A percentile compares a stretch with the other conserved stretches of the same genome.
Evolutionary conservation across 2,329 filamentous ascomycete species (phyloP).

Genomic region (Fusarium sp.): DNA sequence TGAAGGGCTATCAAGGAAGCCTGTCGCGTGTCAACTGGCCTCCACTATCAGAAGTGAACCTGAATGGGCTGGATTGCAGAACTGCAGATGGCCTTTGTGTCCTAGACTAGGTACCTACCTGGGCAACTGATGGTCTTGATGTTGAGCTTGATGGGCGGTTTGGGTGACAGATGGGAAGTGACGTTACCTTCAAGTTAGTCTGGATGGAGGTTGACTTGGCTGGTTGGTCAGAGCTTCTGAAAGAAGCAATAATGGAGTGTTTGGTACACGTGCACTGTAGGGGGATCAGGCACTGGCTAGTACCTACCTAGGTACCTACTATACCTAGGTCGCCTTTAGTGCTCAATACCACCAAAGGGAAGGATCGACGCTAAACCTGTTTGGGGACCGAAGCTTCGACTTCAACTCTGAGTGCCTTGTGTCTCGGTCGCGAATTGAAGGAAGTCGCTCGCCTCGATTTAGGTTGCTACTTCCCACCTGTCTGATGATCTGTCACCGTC

Average conservation of each 20-base stretch:
- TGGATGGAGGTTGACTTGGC: constrained; percentile 8
- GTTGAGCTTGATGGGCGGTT: constrained; percentile 26
- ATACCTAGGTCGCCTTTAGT: neutral
- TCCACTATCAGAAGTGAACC: constrained; percentile 5
- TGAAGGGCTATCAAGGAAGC: constrained; percentile 10
- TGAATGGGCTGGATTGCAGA: constrained; percentile 1
- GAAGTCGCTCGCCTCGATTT: constrained; percentile 35
- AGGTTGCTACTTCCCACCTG: constrained; percentile 8
- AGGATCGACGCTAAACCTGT: constrained; percentile 46
- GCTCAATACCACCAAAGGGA: neutral
- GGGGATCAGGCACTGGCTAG: constrained; percentile 18
- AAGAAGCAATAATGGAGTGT: constrained; percentile 8
- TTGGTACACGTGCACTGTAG: constrained; percentile 37
- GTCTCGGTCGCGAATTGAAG: constrained; percentile 40
- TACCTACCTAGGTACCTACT: neutral
- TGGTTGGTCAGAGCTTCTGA: constrained; percentile 28
- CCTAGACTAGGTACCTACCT: neutral
- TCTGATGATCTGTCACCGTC: constrained; percentile 18
- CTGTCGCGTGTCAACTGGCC: constrained; percentile 36
- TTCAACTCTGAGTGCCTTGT: constrained; percentile 21
- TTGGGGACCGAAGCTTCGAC: constrained; percentile 50
- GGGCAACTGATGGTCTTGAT: constrained; percentile 10
- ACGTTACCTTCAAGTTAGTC: constrained; percentile 4
- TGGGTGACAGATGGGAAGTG: constrained; percentile 17
- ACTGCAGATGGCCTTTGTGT: neutral